Conservation (phyloP, 805 yeast species). For the Candida sakaeoensis region DNA sequence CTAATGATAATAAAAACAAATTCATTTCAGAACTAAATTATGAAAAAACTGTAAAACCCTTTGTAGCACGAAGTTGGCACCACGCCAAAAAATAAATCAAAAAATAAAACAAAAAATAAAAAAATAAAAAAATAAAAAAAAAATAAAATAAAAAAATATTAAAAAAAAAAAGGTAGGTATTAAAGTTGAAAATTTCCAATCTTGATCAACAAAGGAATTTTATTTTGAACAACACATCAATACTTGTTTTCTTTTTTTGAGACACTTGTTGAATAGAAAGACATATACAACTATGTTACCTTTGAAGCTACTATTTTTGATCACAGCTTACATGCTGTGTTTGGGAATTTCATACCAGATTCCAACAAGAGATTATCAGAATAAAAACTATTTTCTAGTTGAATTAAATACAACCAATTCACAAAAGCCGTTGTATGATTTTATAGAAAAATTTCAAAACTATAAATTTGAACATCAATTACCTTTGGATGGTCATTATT, state of each 20-base stretch:
- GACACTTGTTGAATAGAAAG: not conserved
- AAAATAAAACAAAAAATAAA: no score
- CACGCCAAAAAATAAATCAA: no score
- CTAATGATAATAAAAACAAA: not conserved
- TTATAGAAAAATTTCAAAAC: constrained; percentile 36
- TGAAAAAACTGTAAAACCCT: no score
- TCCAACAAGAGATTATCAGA: constrained; percentile 43
- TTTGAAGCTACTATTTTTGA: constrained; percentile 4
- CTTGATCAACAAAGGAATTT: constrained; percentile 1
- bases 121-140: no score
- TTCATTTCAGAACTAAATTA: no score
- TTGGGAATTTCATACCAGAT: constrained; percentile 6
- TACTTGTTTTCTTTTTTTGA: not conserved
- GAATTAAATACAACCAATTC: constrained; percentile 41
- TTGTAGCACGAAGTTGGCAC: not conserved
- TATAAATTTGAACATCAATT: constrained; percentile 59
- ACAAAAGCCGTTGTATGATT: constrained; percentile 25
- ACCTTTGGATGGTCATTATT: constrained; percentile 59
- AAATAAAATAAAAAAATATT: no score
- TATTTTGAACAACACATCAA: not conserved
- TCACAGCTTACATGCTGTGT: constrained; percentile 7
- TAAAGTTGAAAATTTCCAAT: constrained; percentile 1
- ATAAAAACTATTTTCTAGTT: constrained; percentile 58
- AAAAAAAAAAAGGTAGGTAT: not conserved
- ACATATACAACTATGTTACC: constrained; percentile 7